Base-by-base conservation (phyloP, 805 yeast species). In the Ogataea angusta region DNA sequence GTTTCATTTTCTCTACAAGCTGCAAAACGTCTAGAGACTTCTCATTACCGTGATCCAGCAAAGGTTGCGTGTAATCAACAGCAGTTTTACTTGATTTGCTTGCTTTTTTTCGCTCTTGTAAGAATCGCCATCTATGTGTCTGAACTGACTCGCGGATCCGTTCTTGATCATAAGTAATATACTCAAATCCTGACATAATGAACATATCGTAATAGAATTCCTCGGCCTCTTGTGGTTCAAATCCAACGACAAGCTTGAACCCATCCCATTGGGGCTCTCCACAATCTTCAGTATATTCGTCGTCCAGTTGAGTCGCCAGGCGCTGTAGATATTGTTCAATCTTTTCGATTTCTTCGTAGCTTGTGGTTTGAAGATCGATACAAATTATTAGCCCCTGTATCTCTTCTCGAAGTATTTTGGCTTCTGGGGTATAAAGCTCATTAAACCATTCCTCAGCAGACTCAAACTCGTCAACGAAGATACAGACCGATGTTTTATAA, bases 311-410 rank as follows among this genome's bases (percentile, higher is more conserved):
- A 8, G 40, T 26, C 1, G 56, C 42, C 10, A 53, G 21, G 3
- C 14, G 27, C 4, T 51, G 47, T 5, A 72, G 53, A 6, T 47
- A 47, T 3, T 41, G 36, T 3, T 52, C 42, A 26, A 57, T 43
- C 3, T 49, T 12, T 2, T 34, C 30, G 3, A 51, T 17, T 10
- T 44, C 51, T 1, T 21, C 30, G 5, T n/a, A 18, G 16, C 24
- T 10, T 4, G 29, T 10, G 4, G 17, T 6, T 3, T 18, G 10
- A 30, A 63, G 36, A 43, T 67, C 62, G 10, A 74, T 26, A 1
- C 76, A 68, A 43, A 73, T 57, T 3, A 75, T 56, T 9, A 74
- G 21, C 1, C 80, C 81, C 30, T 69, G 73, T 3, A 76, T 30
- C 1, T 54, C 70, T 15, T 69, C 74, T 18, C 80, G 55, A 24